A percentile compares a stretch with the other conserved stretches of the same genome.
These are phyloP conservation scores for Verticillium dahliae DNA, from an alignment of 2,329 filamentous ascomycete species.

Conservation along the genomic window DNA sequence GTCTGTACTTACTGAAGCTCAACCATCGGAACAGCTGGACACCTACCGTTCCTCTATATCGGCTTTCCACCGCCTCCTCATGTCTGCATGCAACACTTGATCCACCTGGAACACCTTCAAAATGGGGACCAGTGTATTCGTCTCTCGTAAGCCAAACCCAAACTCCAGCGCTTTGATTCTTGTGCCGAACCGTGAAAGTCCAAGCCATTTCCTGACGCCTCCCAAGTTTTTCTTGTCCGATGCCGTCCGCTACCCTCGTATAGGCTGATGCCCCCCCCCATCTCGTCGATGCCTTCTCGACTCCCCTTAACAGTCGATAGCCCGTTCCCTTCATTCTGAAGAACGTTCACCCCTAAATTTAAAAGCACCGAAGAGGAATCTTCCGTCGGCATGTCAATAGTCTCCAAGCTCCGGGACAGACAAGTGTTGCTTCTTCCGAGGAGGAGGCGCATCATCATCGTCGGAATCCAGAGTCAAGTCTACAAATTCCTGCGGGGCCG, in stretches of 20 bases:
- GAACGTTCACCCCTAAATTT: too few relatives aligned
- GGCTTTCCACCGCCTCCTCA: not conserved
- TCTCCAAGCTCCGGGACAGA: slow-evolving; percentile 2
- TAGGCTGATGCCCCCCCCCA: not conserved
- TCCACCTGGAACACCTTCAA: not conserved
- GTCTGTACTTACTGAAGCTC: not conserved
- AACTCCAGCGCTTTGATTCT: slow-evolving; percentile 1
- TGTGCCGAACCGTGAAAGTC: not conserved
- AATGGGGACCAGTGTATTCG: not conserved
- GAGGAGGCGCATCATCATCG: slow-evolving; percentile 42
- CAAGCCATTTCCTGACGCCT: not conserved
- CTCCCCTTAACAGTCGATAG: not conserved
- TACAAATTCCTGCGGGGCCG: slow-evolving; percentile 43
- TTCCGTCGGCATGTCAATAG: not conserved
- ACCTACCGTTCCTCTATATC: not conserved
- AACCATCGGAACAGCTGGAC: not conserved
- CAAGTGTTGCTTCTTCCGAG: slow-evolving; percentile 38
- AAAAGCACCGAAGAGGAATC: too few relatives aligned
- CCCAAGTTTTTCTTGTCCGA: not conserved
- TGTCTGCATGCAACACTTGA: not conserved
- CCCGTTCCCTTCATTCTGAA: too few relatives aligned
- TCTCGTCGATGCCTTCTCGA: not conserved
- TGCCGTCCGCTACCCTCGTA: not conserved
- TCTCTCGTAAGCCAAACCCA: not conserved
- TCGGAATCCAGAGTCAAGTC: slow-evolving; percentile 52